Percentiles rank a stretch among this genome's conserved stretches.
Evolutionary conservation across 768 basidiomycete genomes (phyloP).

Genomic region (Zangia roseola): DNA sequence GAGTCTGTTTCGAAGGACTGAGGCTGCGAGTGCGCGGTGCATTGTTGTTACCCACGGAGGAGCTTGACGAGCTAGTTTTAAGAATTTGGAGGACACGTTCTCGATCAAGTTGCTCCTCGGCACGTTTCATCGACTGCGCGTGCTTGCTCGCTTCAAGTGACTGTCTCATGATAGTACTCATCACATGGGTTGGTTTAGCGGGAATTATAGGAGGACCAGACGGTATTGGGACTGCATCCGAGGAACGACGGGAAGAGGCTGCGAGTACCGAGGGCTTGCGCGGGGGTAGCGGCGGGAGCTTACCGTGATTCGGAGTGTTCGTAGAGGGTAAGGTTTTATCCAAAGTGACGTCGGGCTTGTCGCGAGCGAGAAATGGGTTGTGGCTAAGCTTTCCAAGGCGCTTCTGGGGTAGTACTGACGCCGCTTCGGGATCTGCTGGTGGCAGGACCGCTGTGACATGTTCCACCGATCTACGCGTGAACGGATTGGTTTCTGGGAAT

Average conservation of each 20-base stretch:
- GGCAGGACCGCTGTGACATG: background rate
- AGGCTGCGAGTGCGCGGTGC: constrained; percentile 28
- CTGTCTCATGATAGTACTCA: constrained; percentile 69
- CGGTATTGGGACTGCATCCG: constrained; percentile 13
- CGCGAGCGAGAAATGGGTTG: constrained; percentile 31
- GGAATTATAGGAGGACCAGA: constrained; percentile 22
- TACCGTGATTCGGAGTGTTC: constrained; percentile 13
- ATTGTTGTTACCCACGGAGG: constrained; percentile 11
- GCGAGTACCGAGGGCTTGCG: constrained; percentile 34
- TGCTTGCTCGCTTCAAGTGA: constrained; percentile 71
- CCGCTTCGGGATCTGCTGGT: constrained; percentile 6
- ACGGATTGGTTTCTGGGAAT: constrained; percentile 31
- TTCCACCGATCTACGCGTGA: constrained; percentile 24
- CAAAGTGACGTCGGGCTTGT: constrained; percentile 11
- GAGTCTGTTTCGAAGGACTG: constrained; percentile 27
- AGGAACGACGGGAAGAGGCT: constrained; percentile 17
- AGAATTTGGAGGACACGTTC: constrained; percentile 71
- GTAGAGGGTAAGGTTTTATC: constrained; percentile 7
- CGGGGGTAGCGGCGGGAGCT: constrained; percentile 32
- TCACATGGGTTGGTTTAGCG: constrained; percentile 42
- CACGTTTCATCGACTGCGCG: constrained; percentile 67
- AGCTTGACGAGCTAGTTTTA: constrained; percentile 51
- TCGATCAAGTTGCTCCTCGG: constrained; percentile 64
- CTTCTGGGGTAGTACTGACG: constrained; percentile 5
- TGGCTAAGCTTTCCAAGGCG: constrained; percentile 26